These are phyloP conservation scores for Prosopis cineraria DNA, from an alignment of 306 rosid species.

Conservation along the genomic window DNA sequence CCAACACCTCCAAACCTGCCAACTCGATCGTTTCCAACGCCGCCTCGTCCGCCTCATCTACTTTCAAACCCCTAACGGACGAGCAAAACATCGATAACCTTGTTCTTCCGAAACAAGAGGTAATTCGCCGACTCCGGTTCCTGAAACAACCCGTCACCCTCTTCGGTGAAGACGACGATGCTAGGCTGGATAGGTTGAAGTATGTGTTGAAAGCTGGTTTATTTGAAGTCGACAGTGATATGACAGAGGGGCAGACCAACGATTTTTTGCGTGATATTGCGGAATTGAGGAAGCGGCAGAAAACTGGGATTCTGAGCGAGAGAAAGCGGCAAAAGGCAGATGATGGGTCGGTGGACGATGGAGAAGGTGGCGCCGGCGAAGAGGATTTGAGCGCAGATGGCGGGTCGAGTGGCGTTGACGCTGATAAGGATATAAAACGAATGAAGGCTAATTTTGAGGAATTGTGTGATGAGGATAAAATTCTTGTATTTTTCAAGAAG, in stretches of 20 bases:
- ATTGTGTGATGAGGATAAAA: constrained; percentile 84
- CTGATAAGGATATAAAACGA: constrained; percentile 71
- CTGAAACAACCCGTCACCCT: constrained; percentile 92
- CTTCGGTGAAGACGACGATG: constrained; percentile 90
- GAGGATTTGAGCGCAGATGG: constrained; percentile 76
- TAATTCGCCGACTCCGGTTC: constrained; percentile 86
- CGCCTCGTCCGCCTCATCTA: constrained; percentile 44
- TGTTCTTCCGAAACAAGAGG: constrained; percentile 83
- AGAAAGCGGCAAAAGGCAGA: constrained; percentile 80
- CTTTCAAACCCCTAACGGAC: constrained; percentile 55
- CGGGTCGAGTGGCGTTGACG: constrained; percentile 72
- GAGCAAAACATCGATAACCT: constrained; percentile 83
- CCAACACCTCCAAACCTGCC: constrained; percentile 31
- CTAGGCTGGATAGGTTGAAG: constrained; percentile 83
- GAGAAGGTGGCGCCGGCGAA: constrained; percentile 76
- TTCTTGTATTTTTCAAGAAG: constrained; percentile 86
- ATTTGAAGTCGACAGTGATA: constrained; percentile 93
- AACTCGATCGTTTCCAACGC: constrained; percentile 38
- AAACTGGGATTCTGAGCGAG: constrained; percentile 82
- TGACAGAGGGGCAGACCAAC: constrained; percentile 97
- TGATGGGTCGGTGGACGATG: constrained; percentile 67
- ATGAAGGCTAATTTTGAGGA: constrained; percentile 92
- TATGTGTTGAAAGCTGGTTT: constrained; percentile 77
- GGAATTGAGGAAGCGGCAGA: constrained; percentile 95
- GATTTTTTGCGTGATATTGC: constrained; percentile 92